These are phyloP conservation scores for Candida sanyaensis DNA, from an alignment of 1,139 yeast species.

Conservation along the genomic window DNA sequence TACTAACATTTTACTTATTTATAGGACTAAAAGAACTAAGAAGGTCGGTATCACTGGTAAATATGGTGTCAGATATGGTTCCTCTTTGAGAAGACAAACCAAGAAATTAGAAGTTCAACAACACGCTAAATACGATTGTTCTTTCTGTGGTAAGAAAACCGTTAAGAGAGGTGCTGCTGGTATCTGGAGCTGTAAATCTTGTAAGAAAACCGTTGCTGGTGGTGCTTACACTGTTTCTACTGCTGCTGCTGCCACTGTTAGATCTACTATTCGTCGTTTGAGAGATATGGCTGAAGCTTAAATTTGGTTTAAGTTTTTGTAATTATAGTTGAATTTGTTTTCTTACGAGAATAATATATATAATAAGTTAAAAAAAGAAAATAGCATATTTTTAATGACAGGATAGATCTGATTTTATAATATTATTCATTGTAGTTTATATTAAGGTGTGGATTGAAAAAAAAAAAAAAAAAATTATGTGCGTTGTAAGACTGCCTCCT, in stretches of 20 bases:
- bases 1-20: constrained; percentile 40
- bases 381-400: constrained; percentile 1
- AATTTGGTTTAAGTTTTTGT: constrained; percentile 18
- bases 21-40: constrained; percentile 99
- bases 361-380: not conserved
- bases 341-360: not conserved
- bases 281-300: constrained; percentile 99
- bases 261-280: constrained; percentile 99
- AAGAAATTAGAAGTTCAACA: constrained; percentile 99
- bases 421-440: not conserved
- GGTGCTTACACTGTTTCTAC: constrained; percentile 99
- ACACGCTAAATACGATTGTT: constrained; percentile 98
- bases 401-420: not conserved
- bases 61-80: constrained; percentile 99
- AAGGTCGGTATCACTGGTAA: constrained; percentile 99
- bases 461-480: no score
- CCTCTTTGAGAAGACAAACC: constrained; percentile 99
- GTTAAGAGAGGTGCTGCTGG: constrained; percentile 99
- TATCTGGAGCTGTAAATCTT: constrained; percentile 96
- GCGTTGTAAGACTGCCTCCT: no score
- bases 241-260: constrained; percentile 99
- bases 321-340: constrained; percentile 10
- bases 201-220: constrained; percentile 98
- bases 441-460: not conserved
- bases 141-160: constrained; percentile 99